Percentiles rank a stretch among this genome's conserved stretches.
Conservation (phyloP, 2,329 filamentous ascomycete species). For the Hypoxylon sp. region DNA sequence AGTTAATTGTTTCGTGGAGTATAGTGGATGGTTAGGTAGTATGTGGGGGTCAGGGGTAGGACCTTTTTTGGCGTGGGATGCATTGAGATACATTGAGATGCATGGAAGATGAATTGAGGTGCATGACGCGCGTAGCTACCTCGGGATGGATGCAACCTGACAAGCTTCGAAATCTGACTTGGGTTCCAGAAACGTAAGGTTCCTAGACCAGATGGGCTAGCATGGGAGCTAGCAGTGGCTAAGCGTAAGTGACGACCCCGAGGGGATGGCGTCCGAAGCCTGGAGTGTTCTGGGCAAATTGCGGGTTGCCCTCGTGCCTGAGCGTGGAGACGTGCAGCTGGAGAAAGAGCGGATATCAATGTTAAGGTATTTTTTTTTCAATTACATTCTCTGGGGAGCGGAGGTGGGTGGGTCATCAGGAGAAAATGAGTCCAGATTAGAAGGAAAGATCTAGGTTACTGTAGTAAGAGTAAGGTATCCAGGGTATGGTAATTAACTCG, state of each 20-base stretch:
- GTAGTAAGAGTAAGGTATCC: too few species aligned
- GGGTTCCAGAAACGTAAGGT: conserved; percentile 18
- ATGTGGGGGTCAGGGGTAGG: conserved; percentile 20
- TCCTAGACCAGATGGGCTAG: conserved; percentile 1
- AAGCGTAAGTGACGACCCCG: conserved; percentile 21
- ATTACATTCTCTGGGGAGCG: conserved; percentile 28
- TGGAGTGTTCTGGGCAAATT: conserved; percentile 35
- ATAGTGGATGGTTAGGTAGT: conserved; percentile 2
- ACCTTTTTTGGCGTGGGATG: conserved; percentile 6
- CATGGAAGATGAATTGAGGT: too few species aligned
- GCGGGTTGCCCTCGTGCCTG: conserved; percentile 29
- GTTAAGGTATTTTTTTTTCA: too few species aligned
- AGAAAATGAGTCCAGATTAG: too few species aligned
- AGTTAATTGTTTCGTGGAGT: not conserved
- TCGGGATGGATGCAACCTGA: conserved; percentile 24
- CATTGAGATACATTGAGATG: too few species aligned
- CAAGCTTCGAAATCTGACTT: conserved; percentile 5
- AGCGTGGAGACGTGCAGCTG: conserved; percentile 28
- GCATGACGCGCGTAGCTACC: conserved; percentile 23
- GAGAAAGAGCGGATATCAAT: conserved; percentile 12
- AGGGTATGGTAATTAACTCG: conserved; percentile 5
- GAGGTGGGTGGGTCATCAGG: conserved; percentile 27
- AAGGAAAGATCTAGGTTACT: too few species aligned
- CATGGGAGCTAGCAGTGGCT: conserved; percentile 14
- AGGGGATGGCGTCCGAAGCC: conserved; percentile 21